Evolutionary conservation across 345 rosid species (phyloP).

Genomic region (Citrus hindsii): DNA sequence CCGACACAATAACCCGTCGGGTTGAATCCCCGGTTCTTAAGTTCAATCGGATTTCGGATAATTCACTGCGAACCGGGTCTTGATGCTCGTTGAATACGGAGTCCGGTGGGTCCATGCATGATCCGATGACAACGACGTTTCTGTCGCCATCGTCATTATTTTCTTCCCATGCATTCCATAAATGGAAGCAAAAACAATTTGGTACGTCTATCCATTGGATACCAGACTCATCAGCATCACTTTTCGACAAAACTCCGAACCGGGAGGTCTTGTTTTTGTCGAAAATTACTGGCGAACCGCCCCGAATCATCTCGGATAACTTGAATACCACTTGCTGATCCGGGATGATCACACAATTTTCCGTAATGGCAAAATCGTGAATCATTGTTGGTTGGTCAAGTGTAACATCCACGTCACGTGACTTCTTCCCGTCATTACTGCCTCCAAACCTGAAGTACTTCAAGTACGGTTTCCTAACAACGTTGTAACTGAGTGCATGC

Average conservation of each 20-base stretch:
- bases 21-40: slow-evolving; percentile 41
- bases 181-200: slow-evolving; percentile 62
- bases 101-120: slow-evolving; percentile 78
- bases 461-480: slow-evolving; percentile 48
- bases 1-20: slow-evolving; percentile 34
- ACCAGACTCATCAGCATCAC: slow-evolving; percentile 35
- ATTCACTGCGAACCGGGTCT: slow-evolving; percentile 26
- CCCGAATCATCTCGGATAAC: slow-evolving; percentile 57
- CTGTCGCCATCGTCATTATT: slow-evolving; percentile 28
- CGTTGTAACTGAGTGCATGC: slow-evolving; percentile 59
- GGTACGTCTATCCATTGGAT: slow-evolving; percentile 60
- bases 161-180: slow-evolving; percentile 87
- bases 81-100: slow-evolving; percentile 53
- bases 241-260: slow-evolving; percentile 45
- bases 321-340: slow-evolving; percentile 81
- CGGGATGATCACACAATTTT: slow-evolving; percentile 51
- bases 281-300: slow-evolving; percentile 72
- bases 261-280: slow-evolving; percentile 46
- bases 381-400: slow-evolving; percentile 60
- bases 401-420: slow-evolving; percentile 44
- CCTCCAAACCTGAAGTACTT: slow-evolving; percentile 48
- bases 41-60: slow-evolving; percentile 57
- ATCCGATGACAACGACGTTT: slow-evolving; percentile 47
- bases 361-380: slow-evolving; percentile 70
- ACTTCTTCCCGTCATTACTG: slow-evolving; percentile 35